Conservation (phyloP, 2,329 filamentous ascomycete genomes). For the Trichoderma hamatum region DNA sequence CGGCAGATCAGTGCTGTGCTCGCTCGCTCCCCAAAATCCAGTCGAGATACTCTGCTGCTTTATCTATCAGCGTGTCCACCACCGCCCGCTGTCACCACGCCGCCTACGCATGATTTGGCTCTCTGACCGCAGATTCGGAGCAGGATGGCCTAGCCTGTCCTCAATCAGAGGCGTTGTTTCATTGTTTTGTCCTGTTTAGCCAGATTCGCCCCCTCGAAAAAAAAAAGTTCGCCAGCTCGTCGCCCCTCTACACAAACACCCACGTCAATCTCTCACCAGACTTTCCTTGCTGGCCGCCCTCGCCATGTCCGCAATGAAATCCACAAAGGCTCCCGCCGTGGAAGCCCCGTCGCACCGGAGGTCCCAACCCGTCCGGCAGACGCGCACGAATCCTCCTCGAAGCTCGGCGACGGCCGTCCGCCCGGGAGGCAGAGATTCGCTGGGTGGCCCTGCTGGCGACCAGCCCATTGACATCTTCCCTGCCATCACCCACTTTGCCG, state of each 20-base stretch:
- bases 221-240: conserved; percentile 16
- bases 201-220: background rate
- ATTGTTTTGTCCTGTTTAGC: conserved; percentile 11
- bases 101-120: conserved; percentile 24
- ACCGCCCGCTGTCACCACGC: conserved; percentile 1
- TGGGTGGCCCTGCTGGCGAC: conserved; percentile 51
- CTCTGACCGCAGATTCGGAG: conserved; percentile 10
- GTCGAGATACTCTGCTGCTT: conserved; percentile 21
- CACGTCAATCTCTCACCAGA: background rate
- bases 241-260: conserved; percentile 17
- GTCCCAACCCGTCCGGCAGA: conserved; percentile 66
- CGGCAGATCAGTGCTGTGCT: conserved; percentile 25
- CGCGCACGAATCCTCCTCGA: conserved; percentile 65
- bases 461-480: conserved; percentile 69
- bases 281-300: background rate
- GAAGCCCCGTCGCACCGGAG: conserved; percentile 56
- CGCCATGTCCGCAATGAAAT: conserved; percentile 55
- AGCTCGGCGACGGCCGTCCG: conserved; percentile 53
- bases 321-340: conserved; percentile 51
- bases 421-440: conserved; percentile 49
- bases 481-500: conserved; percentile 76
- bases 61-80: conserved; percentile 8
- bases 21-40: conserved; percentile 26
- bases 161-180: conserved; percentile 27
- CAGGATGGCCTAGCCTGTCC: conserved; percentile 31